Percentiles rank a stretch among this genome's conserved stretches.
Conservation (phyloP, 768 basidiomycete species). For the Strobilomyces confusus region DNA sequence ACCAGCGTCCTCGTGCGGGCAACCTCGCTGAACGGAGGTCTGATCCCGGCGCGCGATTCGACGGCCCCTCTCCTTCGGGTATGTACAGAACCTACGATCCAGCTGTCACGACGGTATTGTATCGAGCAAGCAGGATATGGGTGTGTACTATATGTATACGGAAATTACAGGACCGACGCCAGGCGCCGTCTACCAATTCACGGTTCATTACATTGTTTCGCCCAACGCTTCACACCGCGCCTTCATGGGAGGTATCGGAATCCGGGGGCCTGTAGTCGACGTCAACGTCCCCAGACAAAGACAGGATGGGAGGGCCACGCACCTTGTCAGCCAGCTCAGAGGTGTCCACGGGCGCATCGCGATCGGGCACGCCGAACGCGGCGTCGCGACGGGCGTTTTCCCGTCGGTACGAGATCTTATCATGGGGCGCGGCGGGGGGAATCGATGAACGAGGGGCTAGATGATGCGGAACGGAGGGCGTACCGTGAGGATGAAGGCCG, state of each 20-base stretch:
- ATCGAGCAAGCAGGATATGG: too few species aligned
- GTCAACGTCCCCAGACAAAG: neutral
- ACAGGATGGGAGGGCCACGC: neutral
- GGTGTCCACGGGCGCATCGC: slow-evolving; percentile 53
- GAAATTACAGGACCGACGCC: too few species aligned
- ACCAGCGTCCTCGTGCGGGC: too few species aligned
- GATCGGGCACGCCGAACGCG: slow-evolving; percentile 47
- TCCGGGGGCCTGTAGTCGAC: neutral
- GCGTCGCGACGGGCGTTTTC: slow-evolving; percentile 58
- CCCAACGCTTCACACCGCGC: too few species aligned
- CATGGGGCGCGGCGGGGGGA: neutral
- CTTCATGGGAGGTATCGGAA: neutral
- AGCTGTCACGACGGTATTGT: too few species aligned
- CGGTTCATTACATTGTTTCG: too few species aligned
- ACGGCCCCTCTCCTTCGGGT: too few species aligned
- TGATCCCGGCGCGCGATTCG: too few species aligned
- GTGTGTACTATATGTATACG: too few species aligned
- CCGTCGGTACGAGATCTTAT: slow-evolving; percentile 57
- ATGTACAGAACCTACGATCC: too few species aligned
- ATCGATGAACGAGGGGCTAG: neutral
- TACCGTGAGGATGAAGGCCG: slow-evolving; percentile 21
- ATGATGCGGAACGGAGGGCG: neutral
- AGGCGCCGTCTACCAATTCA: too few species aligned
- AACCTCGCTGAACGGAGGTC: too few species aligned
- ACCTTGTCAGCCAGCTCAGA: slow-evolving; percentile 58